Conservation (phyloP, 176 grass and related monocot genomes). For the Miscanthus lutarioriparius region DNA sequence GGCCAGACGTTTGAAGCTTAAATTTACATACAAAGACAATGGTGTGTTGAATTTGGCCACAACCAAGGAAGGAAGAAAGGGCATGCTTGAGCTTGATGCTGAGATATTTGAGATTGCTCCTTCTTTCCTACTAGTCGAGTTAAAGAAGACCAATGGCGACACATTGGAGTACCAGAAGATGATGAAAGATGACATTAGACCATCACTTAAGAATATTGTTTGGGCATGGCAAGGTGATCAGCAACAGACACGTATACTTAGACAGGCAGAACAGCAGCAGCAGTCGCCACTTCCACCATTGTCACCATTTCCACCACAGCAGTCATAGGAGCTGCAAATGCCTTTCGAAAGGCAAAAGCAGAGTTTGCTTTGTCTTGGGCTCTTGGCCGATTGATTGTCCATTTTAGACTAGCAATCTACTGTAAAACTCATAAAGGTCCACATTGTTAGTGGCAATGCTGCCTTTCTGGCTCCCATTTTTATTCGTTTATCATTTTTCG, state of each 20-base stretch:
- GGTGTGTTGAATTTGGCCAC: slow-evolving; percentile 60
- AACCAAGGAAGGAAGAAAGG: slow-evolving; percentile 64
- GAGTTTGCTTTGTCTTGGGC: neutral
- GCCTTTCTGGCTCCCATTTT: neutral
- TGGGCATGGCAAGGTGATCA: slow-evolving; percentile 76
- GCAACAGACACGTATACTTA: neutral
- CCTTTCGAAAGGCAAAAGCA: neutral
- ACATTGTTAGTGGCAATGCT: neutral
- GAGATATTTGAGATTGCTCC: slow-evolving; percentile 62
- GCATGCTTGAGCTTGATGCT: slow-evolving; percentile 55
- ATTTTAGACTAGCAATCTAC: neutral
- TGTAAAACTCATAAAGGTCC: slow-evolving; percentile 8
- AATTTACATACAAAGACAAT: slow-evolving; percentile 59
- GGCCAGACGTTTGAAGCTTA: slow-evolving; percentile 54
- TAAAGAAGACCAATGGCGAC: slow-evolving; percentile 73
- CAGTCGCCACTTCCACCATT: neutral
- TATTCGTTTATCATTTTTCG: neutral
- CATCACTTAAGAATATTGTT: slow-evolving; percentile 62
- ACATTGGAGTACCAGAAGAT: slow-evolving; percentile 76
- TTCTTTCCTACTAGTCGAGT: slow-evolving; percentile 66
- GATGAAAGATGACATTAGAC: slow-evolving; percentile 69
- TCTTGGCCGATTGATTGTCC: neutral
- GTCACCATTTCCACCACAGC: neutral
- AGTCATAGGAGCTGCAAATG: slow-evolving; percentile 1
- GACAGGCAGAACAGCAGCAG: slow-evolving; percentile 18